These are phyloP conservation scores for Olyra latifolia DNA, from an alignment of 176 grass and related monocot genomes.

Conservation along the genomic window DNA sequence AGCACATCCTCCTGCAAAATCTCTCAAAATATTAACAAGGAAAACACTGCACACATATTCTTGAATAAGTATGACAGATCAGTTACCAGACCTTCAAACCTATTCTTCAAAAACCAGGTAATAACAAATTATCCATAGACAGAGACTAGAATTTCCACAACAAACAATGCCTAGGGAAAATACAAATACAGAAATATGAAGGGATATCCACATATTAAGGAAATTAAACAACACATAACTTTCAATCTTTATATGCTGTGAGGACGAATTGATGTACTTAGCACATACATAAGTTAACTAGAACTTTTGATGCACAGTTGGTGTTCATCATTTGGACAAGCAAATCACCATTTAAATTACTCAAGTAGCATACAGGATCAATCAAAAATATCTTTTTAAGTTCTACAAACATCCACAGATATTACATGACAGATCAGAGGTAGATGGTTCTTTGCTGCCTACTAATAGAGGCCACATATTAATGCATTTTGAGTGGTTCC, in stretches of 20 bases:
- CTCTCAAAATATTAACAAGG: background rate
- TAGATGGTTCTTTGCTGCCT: constrained; percentile 2
- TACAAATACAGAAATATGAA: constrained; percentile 15
- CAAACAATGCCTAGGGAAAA: constrained; percentile 1
- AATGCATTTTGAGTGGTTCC: background rate
- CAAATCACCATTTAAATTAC: constrained; percentile 1
- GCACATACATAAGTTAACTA: background rate
- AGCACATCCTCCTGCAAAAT: constrained; percentile 88
- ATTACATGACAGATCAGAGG: constrained; percentile 3
- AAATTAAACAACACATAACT: background rate
- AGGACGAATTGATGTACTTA: constrained; percentile 1
- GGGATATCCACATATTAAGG: background rate
- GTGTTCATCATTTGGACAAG: background rate
- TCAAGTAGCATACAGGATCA: background rate
- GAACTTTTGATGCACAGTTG: background rate
- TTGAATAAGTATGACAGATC: background rate
- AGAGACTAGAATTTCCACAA: background rate
- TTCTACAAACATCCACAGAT: background rate
- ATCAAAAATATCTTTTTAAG: constrained; percentile 9
- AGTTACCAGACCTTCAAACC: background rate
- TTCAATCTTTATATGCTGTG: background rate
- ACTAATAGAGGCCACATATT: background rate
- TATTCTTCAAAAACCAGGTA: constrained; percentile 5
- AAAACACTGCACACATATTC: constrained; percentile 1
- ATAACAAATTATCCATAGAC: background rate